Percentiles rank a stretch among this genome's conserved stretches.
phyloP scores from a whole-genome alignment of 768 basidiomycete genomes.

The Sistotremastrum suecicum region DNA sequence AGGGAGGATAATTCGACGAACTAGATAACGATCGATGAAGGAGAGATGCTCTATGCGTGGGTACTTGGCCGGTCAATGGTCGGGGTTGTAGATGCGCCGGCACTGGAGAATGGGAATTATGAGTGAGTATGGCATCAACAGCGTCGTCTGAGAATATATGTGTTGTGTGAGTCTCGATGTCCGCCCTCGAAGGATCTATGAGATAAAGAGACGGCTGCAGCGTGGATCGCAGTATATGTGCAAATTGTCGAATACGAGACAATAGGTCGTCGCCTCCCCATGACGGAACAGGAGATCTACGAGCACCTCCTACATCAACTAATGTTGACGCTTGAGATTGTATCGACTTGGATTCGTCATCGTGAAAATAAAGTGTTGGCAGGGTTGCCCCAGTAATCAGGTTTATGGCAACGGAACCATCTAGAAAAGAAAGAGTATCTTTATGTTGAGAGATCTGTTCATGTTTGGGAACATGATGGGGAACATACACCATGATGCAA shows the following conservation, averaged over 20 bases:
- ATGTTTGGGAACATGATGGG: constrained; percentile 7
- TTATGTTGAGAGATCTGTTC: too few species aligned
- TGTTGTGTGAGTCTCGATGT: constrained; percentile 82
- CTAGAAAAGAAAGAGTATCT: constrained; percentile 24
- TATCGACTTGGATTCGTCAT: constrained; percentile 83
- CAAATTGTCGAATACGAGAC: constrained; percentile 57
- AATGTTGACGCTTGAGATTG: constrained; percentile 30
- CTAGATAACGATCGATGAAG: constrained; percentile 55
- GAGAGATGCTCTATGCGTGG: constrained; percentile 47
- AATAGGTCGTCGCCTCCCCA: constrained; percentile 89
- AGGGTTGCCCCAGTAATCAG: constrained; percentile 75
- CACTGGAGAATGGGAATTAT: constrained; percentile 68
- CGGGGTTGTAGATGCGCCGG: constrained; percentile 71
- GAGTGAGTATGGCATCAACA: constrained; percentile 74
- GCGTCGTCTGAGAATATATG: constrained; percentile 77
- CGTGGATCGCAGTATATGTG: constrained; percentile 72
- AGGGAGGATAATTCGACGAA: constrained; percentile 21
- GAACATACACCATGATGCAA: constrained; percentile 69
- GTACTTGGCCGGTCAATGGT: constrained; percentile 34
- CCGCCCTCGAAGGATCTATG: constrained; percentile 84
- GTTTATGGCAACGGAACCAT: constrained; percentile 82
- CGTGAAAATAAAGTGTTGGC: constrained; percentile 89
- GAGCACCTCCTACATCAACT: constrained; percentile 18
- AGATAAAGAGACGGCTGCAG: constrained; percentile 80
- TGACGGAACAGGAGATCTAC: constrained; percentile 47